Conservation (phyloP, 2,329 filamentous ascomycete species). For the Aschersonia sp. region DNA sequence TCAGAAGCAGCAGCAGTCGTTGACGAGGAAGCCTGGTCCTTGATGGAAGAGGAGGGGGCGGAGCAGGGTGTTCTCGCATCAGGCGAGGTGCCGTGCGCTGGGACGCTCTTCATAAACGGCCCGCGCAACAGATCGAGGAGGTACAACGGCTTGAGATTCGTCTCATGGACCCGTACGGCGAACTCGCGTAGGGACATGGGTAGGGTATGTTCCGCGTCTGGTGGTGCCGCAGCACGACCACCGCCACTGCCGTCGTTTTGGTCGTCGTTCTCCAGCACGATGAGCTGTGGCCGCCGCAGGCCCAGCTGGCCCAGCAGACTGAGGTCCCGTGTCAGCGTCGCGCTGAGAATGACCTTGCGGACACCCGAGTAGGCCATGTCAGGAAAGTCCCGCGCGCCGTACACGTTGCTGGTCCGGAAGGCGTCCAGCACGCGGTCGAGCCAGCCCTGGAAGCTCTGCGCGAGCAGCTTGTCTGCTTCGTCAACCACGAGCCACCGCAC, state of each 20-base stretch:
- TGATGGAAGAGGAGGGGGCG: too few relatives aligned
- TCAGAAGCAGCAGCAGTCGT: too few relatives aligned
- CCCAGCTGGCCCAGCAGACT: constrained; percentile 62
- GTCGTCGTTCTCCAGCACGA: constrained; percentile 51
- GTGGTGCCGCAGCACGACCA: constrained; percentile 22
- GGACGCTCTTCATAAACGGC: constrained; percentile 25
- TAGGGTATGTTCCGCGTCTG: constrained; percentile 34
- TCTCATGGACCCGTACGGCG: constrained; percentile 53
- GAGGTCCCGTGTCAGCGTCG: constrained; percentile 80
- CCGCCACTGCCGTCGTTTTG: neutral
- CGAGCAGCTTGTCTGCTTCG: constrained; percentile 82
- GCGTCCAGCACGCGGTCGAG: constrained; percentile 54
- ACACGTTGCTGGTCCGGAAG: constrained; percentile 30
- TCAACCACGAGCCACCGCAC: constrained; percentile 85
- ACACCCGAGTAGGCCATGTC: constrained; percentile 39
- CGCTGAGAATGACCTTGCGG: constrained; percentile 76
- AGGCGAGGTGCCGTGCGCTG: constrained; percentile 1
- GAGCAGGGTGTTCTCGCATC: too few relatives aligned
- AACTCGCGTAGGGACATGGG: constrained; percentile 50
- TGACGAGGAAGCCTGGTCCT: too few relatives aligned
- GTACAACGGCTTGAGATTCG: constrained; percentile 65
- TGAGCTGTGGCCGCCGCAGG: constrained; percentile 57
- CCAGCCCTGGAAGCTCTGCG: constrained; percentile 91
- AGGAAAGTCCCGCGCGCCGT: constrained; percentile 37
- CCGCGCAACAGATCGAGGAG: constrained; percentile 61